Conservation (phyloP, 2,329 filamentous ascomycete genomes). For the Alternaria rosae region DNA sequence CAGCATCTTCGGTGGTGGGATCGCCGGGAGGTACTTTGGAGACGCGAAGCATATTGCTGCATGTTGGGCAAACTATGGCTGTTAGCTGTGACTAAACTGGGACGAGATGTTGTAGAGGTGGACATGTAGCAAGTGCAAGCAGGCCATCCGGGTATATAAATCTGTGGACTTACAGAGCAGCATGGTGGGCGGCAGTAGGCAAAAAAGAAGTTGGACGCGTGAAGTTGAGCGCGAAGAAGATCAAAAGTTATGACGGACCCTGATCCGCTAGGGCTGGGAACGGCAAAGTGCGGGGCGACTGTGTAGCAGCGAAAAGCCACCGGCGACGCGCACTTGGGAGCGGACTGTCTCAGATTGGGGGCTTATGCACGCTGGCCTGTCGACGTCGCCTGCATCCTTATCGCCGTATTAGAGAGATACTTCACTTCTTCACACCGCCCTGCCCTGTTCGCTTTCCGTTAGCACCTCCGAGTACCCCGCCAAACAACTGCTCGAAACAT, state of each 20-base stretch:
- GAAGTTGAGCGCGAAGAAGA: constrained; percentile 2
- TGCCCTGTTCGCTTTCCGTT: constrained; percentile 14
- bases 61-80: constrained; percentile 74
- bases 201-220: not conserved
- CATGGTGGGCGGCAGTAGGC: constrained; percentile 55
- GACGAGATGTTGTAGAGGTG: not conserved
- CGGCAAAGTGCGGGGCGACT: constrained; percentile 37
- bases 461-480: constrained; percentile 20
- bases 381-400: not conserved
- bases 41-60: constrained; percentile 84
- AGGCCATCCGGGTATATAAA: not conserved
- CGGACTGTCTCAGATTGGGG: constrained; percentile 25
- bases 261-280: constrained; percentile 24
- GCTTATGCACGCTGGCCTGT: constrained; percentile 19
- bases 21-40: constrained; percentile 56
- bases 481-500: constrained; percentile 15
- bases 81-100: not conserved
- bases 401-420: constrained; percentile 2
- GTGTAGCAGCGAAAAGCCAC: constrained; percentile 16
- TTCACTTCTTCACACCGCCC: constrained; percentile 11
- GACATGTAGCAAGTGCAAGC: not conserved
- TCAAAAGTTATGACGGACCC: constrained; percentile 41
- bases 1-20: constrained; percentile 47
- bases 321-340: constrained; percentile 20
- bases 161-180: constrained; percentile 66